Evolutionary conservation across 257 asterid species (phyloP).

Genomic region (Capsicum baccatum): DNA sequence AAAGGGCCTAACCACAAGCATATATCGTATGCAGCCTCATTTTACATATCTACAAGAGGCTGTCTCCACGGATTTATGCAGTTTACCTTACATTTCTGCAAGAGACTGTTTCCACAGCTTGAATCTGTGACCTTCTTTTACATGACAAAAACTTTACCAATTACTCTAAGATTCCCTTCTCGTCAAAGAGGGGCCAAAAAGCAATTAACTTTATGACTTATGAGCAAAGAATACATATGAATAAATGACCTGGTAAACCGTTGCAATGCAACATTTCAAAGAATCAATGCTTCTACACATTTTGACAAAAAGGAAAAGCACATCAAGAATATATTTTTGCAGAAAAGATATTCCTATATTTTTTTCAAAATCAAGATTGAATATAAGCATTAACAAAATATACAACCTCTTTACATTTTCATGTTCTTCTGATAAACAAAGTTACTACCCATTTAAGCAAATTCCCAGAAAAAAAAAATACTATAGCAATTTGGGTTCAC

Average conservation of each 20-base stretch:
- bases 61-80: no score
- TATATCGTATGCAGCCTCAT: no score
- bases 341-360: conserved; percentile 18
- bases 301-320: conserved; percentile 20
- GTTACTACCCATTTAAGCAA: conserved; percentile 19
- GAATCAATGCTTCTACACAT: conserved; percentile 43
- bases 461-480: not conserved
- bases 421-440: no score
- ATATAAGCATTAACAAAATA: conserved; percentile 14
- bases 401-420: not conserved
- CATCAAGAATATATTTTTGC: conserved; percentile 35
- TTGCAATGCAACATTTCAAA: conserved; percentile 14
- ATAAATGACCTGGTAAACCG: not conserved
- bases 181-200: conserved; percentile 27
- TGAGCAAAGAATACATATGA: conserved; percentile 18
- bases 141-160: no score
- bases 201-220: conserved; percentile 38
- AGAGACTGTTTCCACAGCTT: no score
- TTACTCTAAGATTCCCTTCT: no score
- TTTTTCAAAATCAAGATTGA: conserved; percentile 15
- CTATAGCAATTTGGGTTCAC: conserved; percentile 22
- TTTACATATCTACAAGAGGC: no score
- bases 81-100: no score
- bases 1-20: no score
- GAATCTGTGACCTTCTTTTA: no score